Conservation (phyloP, 441 rosid genomes). For the Viola pubescens region DNA sequence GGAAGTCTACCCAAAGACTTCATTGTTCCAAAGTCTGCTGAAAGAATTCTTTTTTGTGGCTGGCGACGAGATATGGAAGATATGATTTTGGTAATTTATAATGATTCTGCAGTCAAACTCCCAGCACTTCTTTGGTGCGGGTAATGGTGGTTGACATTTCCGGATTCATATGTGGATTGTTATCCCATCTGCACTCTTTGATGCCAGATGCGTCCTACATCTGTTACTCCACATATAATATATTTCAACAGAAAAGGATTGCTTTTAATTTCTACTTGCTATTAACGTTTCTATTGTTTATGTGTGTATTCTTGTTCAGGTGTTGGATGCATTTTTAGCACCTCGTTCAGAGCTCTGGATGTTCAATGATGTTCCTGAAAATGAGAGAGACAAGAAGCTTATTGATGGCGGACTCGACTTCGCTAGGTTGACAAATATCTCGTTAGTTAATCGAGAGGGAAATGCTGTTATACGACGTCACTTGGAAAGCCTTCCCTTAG, state of each 20-base stretch:
- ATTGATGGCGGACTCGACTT: constrained; percentile 63
- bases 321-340: constrained; percentile 63
- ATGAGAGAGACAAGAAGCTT: constrained; percentile 62
- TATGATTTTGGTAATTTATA: constrained; percentile 60
- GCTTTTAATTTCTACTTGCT: not conserved
- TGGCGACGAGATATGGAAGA: constrained; percentile 87
- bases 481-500: constrained; percentile 71
- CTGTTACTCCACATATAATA: not conserved
- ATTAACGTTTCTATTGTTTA: not conserved
- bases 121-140: constrained; percentile 24
- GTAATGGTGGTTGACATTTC: constrained; percentile 27
- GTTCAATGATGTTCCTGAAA: constrained; percentile 73
- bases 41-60: constrained; percentile 70
- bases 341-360: constrained; percentile 73
- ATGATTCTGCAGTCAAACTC: constrained; percentile 26
- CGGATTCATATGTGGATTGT: constrained; percentile 5
- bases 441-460: constrained; percentile 57
- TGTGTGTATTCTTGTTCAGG: constrained; percentile 31
- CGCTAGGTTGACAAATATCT: constrained; percentile 47
- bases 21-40: constrained; percentile 42
- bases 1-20: constrained; percentile 60
- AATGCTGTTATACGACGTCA: constrained; percentile 71
- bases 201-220: constrained; percentile 8
- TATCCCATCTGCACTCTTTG: constrained; percentile 10
- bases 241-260: not conserved